Conservation (phyloP, 148 eudicot genomes). For the Pharnaceum exiguum region DNA sequence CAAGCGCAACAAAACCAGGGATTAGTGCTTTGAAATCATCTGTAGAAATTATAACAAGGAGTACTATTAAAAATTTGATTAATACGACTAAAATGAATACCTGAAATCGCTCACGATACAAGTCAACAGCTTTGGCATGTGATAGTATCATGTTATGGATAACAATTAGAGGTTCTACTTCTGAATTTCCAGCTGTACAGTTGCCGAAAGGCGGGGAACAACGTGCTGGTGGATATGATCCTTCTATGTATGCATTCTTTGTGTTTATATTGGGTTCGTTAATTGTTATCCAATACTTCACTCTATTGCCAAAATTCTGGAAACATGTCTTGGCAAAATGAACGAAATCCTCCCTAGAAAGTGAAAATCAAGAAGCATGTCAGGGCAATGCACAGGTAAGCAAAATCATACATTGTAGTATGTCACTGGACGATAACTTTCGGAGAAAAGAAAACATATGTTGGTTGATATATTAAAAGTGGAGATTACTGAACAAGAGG, state of each 20-base stretch:
- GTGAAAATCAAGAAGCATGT: background rate
- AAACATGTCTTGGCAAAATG: slow-evolving; percentile 65
- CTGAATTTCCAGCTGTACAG: slow-evolving; percentile 57
- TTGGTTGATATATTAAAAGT: background rate
- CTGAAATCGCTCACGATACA: slow-evolving; percentile 52
- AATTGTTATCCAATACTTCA: slow-evolving; percentile 72
- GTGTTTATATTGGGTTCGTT: slow-evolving; percentile 73
- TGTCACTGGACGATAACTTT: too few relatives aligned
- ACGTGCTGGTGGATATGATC: slow-evolving; percentile 57
- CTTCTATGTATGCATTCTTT: slow-evolving; percentile 33
- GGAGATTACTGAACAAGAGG: slow-evolving; percentile 59
- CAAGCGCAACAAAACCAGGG: background rate
- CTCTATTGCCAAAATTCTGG: slow-evolving; percentile 63
- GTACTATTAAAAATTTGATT: background rate
- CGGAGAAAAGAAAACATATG: background rate
- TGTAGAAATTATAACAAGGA: background rate
- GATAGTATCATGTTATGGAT: slow-evolving; percentile 65
- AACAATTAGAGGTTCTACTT: slow-evolving; percentile 56
- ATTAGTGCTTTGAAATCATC: background rate
- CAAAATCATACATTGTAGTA: too few relatives aligned
- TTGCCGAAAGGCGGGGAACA: slow-evolving; percentile 60
- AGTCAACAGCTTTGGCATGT: slow-evolving; percentile 57
- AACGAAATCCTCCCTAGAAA: slow-evolving; percentile 58
- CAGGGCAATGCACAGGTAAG: background rate
- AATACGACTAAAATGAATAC: slow-evolving; percentile 5